Conservation (phyloP, 345 rosid genomes). For the Boechera divaricarpa region DNA sequence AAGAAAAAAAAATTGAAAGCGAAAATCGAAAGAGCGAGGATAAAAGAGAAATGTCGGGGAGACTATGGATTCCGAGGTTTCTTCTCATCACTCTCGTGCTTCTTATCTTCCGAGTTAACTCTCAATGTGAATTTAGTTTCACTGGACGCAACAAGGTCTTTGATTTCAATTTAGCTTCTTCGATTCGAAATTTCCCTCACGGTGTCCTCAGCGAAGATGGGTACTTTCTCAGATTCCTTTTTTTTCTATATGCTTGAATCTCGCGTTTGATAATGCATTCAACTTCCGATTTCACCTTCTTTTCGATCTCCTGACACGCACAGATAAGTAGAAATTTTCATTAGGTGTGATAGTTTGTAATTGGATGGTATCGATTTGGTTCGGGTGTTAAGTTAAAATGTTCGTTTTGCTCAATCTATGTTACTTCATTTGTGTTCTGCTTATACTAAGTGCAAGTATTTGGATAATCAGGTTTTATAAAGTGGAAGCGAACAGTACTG, state of each 20-base stretch:
- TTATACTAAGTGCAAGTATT: conserved; percentile 6
- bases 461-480: conserved; percentile 72
- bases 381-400: neutral
- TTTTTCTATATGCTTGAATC: conserved; percentile 1
- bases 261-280: neutral
- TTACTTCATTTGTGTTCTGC: neutral
- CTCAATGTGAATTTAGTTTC: conserved; percentile 72
- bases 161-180: conserved; percentile 74
- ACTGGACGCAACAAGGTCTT: conserved; percentile 55
- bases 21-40: conserved; percentile 2
- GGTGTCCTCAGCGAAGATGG: conserved; percentile 98
- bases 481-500: conserved; percentile 63
- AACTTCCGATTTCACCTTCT: neutral
- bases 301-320: neutral
- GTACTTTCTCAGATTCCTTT: conserved; percentile 48
- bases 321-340: neutral
- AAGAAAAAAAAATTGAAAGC: neutral
- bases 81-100: conserved; percentile 43
- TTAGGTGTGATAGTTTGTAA: neutral
- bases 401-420: neutral
- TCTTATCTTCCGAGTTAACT: conserved; percentile 45
- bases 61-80: conserved; percentile 39
- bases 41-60: conserved; percentile 16
- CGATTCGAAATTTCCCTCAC: conserved; percentile 70
- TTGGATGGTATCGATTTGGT: neutral